A percentile compares a stretch with the other conserved stretches of the same genome.
These are phyloP conservation scores for Sugiyamaella qingdaonensis DNA, from an alignment of 805 yeast species.

Conservation along the genomic window DNA sequence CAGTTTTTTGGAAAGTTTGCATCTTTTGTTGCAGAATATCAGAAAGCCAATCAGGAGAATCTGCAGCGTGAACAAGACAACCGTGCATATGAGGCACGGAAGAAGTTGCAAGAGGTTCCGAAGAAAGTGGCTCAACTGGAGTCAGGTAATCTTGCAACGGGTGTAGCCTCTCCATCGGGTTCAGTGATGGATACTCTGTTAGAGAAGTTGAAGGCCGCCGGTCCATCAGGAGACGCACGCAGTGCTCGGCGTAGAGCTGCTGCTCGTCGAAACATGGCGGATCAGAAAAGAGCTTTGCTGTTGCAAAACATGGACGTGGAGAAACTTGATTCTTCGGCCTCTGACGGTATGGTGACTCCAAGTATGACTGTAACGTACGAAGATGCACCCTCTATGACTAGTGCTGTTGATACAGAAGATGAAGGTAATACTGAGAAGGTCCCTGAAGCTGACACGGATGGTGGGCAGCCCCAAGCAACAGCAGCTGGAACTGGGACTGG, in stretches of 20 bases:
- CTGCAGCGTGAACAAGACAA: slow-evolving; percentile 77
- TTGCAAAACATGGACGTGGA: slow-evolving; percentile 18
- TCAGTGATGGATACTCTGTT: slow-evolving; percentile 80
- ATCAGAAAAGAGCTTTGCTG: slow-evolving; percentile 31
- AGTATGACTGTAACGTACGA: too few species aligned
- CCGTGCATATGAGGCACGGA: slow-evolving; percentile 69
- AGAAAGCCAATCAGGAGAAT: slow-evolving; percentile 76
- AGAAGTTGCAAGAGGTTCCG: slow-evolving; percentile 53
- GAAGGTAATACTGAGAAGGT: background rate
- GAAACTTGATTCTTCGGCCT: slow-evolving; percentile 2
- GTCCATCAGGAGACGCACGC: slow-evolving; percentile 71
- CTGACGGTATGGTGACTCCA: background rate
- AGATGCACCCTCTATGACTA: background rate
- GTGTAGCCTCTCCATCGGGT: slow-evolving; percentile 27
- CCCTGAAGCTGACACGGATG: background rate
- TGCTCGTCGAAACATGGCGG: slow-evolving; percentile 59
- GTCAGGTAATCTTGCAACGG: slow-evolving; percentile 19
- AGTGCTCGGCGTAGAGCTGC: slow-evolving; percentile 77
- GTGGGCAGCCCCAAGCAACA: background rate
- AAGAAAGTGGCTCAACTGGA: slow-evolving; percentile 29
- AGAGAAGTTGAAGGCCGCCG: slow-evolving; percentile 83
- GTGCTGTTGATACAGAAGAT: background rate
- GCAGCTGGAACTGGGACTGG: background rate
- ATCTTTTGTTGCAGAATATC: slow-evolving; percentile 73
- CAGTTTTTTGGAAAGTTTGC: slow-evolving; percentile 75